A percentile compares a stretch with the other conserved stretches of the same genome.
phyloP scores from a whole-genome alignment of 2,329 filamentous ascomycete genomes.

The Aspergillus candidus region DNA sequence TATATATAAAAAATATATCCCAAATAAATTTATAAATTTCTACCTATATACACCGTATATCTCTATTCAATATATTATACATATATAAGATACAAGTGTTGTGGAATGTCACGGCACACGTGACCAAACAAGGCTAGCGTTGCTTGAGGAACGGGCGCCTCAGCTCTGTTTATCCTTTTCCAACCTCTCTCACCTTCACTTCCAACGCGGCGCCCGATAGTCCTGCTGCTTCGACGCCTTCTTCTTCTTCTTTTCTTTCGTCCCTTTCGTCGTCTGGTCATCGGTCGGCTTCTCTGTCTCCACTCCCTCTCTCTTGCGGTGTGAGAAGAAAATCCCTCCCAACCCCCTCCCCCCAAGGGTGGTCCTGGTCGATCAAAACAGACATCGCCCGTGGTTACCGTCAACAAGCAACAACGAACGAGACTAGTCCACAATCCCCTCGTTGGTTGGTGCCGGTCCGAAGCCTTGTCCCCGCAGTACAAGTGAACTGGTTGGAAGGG shows the following conservation, averaged over 20 bases:
- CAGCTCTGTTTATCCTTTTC: conserved; percentile 35
- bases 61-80: too few species aligned
- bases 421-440: conserved; percentile 6
- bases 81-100: background rate
- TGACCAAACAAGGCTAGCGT: conserved; percentile 32
- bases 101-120: conserved; percentile 24
- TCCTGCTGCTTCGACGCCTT: background rate
- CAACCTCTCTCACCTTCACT: conserved; percentile 13
- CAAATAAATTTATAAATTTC: too few species aligned
- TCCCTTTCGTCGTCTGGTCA: conserved; percentile 2
- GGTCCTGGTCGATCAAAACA: conserved; percentile 25
- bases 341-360: conserved; percentile 17
- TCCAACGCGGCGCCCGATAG: conserved; percentile 17
- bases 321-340: conserved; percentile 1
- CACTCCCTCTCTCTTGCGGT: conserved; percentile 4
- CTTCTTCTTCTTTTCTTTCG: conserved; percentile 1
- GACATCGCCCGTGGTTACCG: conserved; percentile 24
- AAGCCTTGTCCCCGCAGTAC: too few species aligned
- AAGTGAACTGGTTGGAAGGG: too few species aligned
- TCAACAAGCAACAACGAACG: conserved; percentile 18
- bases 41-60: too few species aligned
- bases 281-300: background rate
- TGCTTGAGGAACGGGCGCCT: conserved; percentile 36
- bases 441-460: too few species aligned
- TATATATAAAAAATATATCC: too few species aligned